phyloP scores from a whole-genome alignment of 2,329 filamentous ascomycete genomes.

The Trichoderma sp. region DNA sequence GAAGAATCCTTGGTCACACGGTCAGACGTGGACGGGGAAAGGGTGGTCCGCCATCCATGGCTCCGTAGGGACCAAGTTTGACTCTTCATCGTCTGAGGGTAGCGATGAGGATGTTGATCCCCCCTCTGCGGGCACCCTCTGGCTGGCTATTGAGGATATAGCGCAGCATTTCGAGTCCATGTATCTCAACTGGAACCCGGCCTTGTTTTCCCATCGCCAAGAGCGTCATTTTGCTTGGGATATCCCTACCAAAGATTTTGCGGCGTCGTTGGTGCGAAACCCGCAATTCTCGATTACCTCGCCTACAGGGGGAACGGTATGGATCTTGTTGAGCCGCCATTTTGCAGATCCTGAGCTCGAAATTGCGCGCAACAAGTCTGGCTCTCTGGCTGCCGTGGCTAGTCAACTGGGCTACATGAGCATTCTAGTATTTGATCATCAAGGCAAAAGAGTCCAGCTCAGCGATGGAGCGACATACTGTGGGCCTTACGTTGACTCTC shows the following conservation, averaged over 20 bases:
- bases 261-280: conserved; percentile 60
- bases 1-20: conserved; percentile 95
- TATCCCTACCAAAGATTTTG: conserved; percentile 48
- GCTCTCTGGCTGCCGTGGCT: conserved; percentile 44
- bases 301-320: conserved; percentile 60
- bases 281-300: conserved; percentile 70
- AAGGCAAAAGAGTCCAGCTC: conserved; percentile 70
- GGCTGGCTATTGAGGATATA: conserved; percentile 86
- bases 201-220: conserved; percentile 74
- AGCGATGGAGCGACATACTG: conserved; percentile 69
- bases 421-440: conserved; percentile 72
- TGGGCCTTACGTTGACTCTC: conserved; percentile 88
- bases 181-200: conserved; percentile 96
- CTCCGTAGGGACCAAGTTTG: neutral
- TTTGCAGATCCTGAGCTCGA: conserved; percentile 68
- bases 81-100: neutral
- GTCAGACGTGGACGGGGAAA: conserved; percentile 62
- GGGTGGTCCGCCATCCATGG: conserved; percentile 24
- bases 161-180: conserved; percentile 92
- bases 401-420: conserved; percentile 77
- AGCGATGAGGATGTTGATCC: conserved; percentile 7
- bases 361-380: conserved; percentile 47
- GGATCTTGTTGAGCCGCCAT: conserved; percentile 84
- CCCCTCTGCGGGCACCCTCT: conserved; percentile 69
- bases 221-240: conserved; percentile 91